Conservation (phyloP, 352 stramenopile genomes). For the Phytophthora nicotianae region DNA sequence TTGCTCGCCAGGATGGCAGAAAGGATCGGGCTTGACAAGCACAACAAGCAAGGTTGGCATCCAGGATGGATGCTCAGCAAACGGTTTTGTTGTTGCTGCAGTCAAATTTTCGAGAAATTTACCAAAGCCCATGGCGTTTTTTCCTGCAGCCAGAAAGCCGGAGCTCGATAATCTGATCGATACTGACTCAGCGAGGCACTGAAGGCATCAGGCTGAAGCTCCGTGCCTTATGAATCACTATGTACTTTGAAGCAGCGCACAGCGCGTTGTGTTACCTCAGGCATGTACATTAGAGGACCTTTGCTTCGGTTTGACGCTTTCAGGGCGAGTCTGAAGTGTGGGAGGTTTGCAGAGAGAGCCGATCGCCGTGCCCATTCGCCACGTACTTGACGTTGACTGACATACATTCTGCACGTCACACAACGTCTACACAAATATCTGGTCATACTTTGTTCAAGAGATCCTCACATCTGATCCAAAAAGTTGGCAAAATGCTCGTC, state of each 20-base stretch:
- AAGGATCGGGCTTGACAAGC: conserved; percentile 17
- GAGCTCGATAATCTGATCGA: conserved; percentile 27
- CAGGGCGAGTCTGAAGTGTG: background rate
- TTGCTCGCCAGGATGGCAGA: conserved; percentile 30
- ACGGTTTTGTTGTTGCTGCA: background rate
- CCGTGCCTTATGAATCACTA: conserved; percentile 6
- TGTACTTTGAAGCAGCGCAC: background rate
- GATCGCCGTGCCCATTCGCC: background rate
- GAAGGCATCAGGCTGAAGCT: too few relatives aligned
- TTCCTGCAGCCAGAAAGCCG: conserved; percentile 23
- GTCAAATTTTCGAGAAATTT: conserved; percentile 14
- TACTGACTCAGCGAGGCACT: background rate
- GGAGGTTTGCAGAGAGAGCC: conserved; percentile 20
- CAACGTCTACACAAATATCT: conserved; percentile 12
- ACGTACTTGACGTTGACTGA: conserved; percentile 14
- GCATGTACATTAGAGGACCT: too few relatives aligned
- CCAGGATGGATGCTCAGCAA: background rate
- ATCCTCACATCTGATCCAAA: conserved; percentile 12
- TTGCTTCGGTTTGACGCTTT: too few relatives aligned
- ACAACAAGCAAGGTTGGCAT: background rate
- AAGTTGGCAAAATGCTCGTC: background rate
- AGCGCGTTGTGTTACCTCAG: too few relatives aligned
- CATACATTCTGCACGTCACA: conserved; percentile 13
- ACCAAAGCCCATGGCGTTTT: conserved; percentile 1
- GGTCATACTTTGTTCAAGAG: conserved; percentile 22